These are phyloP conservation scores for Hemileccinum impolitum DNA, from an alignment of 768 basidiomycete species.

Conservation along the genomic window DNA sequence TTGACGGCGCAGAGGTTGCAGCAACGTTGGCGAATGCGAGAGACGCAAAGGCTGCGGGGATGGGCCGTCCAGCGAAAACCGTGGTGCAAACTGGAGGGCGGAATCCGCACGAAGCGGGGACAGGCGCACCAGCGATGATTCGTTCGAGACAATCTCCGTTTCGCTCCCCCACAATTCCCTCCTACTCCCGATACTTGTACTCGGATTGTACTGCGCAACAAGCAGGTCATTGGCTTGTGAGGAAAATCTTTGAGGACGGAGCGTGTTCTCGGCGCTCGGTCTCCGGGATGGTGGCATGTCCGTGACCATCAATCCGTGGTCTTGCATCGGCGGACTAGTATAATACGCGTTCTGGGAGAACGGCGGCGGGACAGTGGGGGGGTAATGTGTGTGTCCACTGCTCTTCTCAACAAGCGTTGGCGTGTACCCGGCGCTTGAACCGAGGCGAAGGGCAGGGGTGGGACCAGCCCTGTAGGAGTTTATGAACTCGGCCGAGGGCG, in stretches of 20 bases:
- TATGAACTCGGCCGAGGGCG: conserved; percentile 62
- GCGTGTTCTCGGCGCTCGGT: conserved; percentile 19
- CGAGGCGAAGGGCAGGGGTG: conserved; percentile 27
- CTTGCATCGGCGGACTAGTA: conserved; percentile 2
- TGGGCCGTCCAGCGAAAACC: conserved; percentile 13
- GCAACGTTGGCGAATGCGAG: conserved; percentile 11
- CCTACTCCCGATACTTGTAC: conserved; percentile 19
- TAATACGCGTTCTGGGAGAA: conserved; percentile 15
- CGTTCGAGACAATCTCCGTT: conserved; percentile 6
- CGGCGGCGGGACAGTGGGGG: conserved; percentile 9
- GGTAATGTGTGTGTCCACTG: not conserved
- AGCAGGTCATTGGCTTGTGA: conserved; percentile 7
- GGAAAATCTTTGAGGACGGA: conserved; percentile 23
- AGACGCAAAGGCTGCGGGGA: not conserved
- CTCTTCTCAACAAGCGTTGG: conserved; percentile 18
- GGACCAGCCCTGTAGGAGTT: conserved; percentile 24
- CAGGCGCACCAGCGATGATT: conserved; percentile 4
- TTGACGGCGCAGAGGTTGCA: conserved; percentile 27
- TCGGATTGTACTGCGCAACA: not conserved
- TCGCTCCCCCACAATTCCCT: conserved; percentile 23
- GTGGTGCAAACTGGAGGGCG: conserved; percentile 9
- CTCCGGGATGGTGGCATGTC: conserved; percentile 11
- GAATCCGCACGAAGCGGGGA: conserved; percentile 6
- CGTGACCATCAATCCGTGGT: conserved; percentile 12
- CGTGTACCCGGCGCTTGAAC: conserved; percentile 15